Evolutionary conservation across 257 asterid species (phyloP).

Genomic region (Capsicum chinense): DNA sequence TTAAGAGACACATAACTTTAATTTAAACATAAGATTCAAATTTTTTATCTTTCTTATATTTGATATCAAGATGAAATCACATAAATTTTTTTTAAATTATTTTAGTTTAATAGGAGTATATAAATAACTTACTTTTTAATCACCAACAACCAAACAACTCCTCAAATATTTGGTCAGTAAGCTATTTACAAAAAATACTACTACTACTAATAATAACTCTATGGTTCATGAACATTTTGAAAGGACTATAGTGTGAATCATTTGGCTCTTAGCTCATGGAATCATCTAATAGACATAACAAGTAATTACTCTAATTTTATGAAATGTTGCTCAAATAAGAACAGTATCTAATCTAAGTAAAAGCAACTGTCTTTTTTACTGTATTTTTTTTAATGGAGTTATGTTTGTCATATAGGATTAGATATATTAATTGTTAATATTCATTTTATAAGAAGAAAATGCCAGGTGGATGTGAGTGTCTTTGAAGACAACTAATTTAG

Average conservation of each 20-base stretch:
- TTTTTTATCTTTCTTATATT: too few species aligned
- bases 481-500: background rate
- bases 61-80: too few species aligned
- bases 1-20: too few species aligned
- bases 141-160: too few species aligned
- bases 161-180: background rate
- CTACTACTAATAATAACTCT: background rate
- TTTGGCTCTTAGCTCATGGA: background rate
- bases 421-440: background rate
- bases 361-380: background rate
- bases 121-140: too few species aligned
- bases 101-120: too few species aligned
- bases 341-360: background rate
- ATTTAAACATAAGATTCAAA: too few species aligned
- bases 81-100: too few species aligned
- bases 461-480: conserved; percentile 10
- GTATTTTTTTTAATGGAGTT: background rate
- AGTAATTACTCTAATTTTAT: background rate
- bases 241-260: background rate
- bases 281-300: background rate
- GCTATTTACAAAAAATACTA: background rate
- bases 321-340: conserved; percentile 9
- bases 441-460: background rate
- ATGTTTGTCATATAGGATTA: conserved; percentile 13
- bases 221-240: background rate